Evolutionary conservation across 2,329 filamentous ascomycete genomes (phyloP).

Genomic region (Dactylellina haptotyla): DNA sequence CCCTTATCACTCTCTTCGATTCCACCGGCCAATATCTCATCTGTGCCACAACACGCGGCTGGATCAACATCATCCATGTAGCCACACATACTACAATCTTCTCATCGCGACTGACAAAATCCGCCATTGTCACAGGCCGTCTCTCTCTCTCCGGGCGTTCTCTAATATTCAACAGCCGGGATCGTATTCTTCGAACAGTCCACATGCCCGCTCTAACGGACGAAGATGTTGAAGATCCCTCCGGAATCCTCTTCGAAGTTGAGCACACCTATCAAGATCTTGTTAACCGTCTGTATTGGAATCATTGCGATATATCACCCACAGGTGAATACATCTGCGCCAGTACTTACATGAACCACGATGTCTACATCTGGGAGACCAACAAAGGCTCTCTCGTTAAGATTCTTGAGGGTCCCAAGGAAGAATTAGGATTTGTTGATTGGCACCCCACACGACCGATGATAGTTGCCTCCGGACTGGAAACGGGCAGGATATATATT

Average conservation of each 20-base stretch:
- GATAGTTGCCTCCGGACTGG: slow-evolving; percentile 88
- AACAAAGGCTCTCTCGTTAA: slow-evolving; percentile 92
- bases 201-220: slow-evolving; percentile 71
- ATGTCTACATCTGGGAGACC: slow-evolving; percentile 98
- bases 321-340: slow-evolving; percentile 96
- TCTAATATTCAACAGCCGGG: slow-evolving; percentile 89
- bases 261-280: slow-evolving; percentile 99
- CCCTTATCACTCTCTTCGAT: slow-evolving; percentile 90
- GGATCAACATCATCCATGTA: slow-evolving; percentile 92
- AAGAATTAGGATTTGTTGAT: slow-evolving; percentile 94
- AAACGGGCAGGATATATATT: slow-evolving; percentile 91
- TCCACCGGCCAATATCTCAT: slow-evolving; percentile 86
- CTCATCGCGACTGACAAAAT: slow-evolving; percentile 85
- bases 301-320: slow-evolving; percentile 93
- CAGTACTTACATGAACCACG: slow-evolving; percentile 97
- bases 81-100: slow-evolving; percentile 83
- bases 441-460: slow-evolving; percentile 93
- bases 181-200: slow-evolving; percentile 93
- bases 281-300: slow-evolving; percentile 94
- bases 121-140: slow-evolving; percentile 86
- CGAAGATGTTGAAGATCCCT: slow-evolving; percentile 64
- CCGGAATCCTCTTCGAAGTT: slow-evolving; percentile 86
- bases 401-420: slow-evolving; percentile 94
- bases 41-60: slow-evolving; percentile 92
- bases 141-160: slow-evolving; percentile 86